Evolutionary conservation across 306 rosid genomes (phyloP).

Genomic region (Gillenia trifoliata): DNA sequence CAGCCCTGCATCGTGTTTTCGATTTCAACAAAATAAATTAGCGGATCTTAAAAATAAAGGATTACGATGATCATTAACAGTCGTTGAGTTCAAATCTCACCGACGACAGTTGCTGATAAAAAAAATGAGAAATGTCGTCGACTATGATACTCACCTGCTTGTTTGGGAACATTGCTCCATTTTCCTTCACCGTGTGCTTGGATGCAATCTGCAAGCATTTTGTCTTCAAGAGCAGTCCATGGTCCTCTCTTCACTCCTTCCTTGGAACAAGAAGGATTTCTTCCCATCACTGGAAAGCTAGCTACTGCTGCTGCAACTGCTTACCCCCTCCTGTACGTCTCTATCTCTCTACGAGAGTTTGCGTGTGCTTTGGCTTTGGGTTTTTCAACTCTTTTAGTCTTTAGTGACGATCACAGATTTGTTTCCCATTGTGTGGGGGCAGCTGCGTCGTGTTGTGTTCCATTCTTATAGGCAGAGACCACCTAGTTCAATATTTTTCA

Average conservation of each 20-base stretch:
- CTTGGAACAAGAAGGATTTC: constrained; percentile 34
- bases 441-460: neutral
- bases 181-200: constrained; percentile 28
- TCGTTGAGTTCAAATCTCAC: neutral
- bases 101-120: neutral
- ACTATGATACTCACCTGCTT: constrained; percentile 16
- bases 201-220: constrained; percentile 20
- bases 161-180: constrained; percentile 31
- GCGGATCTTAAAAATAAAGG: too few relatives aligned
- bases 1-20: constrained; percentile 18
- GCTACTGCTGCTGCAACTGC: neutral
- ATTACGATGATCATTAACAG: too few relatives aligned
- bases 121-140: neutral
- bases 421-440: neutral
- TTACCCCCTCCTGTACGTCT: neutral
- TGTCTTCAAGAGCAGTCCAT: constrained; percentile 37
- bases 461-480: neutral
- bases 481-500: neutral
- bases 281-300: constrained; percentile 15
- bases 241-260: constrained; percentile 34
- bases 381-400: neutral
- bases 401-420: neutral
- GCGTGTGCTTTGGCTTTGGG: neutral
- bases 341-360: neutral
- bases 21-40: neutral